Base-by-base conservation (phyloP, 352 stramenopile species). In the Blastocystis sp. region DNA sequence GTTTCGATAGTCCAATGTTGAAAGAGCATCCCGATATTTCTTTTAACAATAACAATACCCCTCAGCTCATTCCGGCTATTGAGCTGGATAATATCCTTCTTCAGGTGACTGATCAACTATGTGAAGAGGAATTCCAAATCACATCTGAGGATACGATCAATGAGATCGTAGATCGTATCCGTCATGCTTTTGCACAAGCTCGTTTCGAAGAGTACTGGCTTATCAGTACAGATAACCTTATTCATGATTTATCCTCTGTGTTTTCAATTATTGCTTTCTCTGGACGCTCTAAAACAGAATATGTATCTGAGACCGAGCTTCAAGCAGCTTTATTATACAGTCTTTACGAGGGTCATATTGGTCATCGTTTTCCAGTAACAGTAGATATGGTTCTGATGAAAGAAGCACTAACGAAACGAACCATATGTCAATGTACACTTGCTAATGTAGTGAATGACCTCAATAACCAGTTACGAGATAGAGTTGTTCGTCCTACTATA, bases 161-260 rank as follows among this genome's bases (percentile, higher is more conserved):
- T 48, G 35, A 40, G 11, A 51, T 78, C 2, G 30, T 89, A 11
- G 1, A 24, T 27, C 60, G 64, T 56, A 68, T 89, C 51, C 37
- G 33, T 30, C 19, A 64, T 5, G 27, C 33, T 22, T 22, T 73
- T 0, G 35, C 35, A 22, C 19, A 78, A 22, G 15, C n/a, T 15
- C 70, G 51, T 22, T 68, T 90, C 17, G 78, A 80, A 27, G 84
- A 90, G 48, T 90, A 90, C 70, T 90, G 79, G 53, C 24, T 90
- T 7, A 80, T 80, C 24, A 40, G 33, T 30, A 5, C 33, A 13
- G 68, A 57, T 40, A 35, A 59, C 7, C 6, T 66, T 42, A 48
- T 48, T 44, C 73, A 66, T 44, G 73, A 40, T 22, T n/a, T 76
- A 37, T 76, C 64, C 33, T 76, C 64, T n/a, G 35, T 76, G 27